Evolutionary conservation across 2,329 filamentous ascomycete species (phyloP).

Genomic region (Didymellaceae sp.): DNA sequence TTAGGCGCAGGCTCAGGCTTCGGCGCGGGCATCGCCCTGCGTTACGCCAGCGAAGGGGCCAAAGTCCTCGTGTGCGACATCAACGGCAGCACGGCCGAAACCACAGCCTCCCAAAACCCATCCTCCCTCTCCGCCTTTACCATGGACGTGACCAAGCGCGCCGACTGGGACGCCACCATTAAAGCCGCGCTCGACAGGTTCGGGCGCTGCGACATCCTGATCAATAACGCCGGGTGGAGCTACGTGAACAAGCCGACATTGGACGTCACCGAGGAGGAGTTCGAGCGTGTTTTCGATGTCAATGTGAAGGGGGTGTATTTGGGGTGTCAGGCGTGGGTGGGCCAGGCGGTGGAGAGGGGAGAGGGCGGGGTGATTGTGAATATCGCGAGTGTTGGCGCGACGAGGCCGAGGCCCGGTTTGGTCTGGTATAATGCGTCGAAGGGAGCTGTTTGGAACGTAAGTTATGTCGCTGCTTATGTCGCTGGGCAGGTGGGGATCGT

Average conservation of each 20-base stretch:
- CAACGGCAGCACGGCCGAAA: conserved; percentile 59
- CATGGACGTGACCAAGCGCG: conserved; percentile 61
- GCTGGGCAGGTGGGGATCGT: not conserved
- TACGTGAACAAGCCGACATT: conserved; percentile 63
- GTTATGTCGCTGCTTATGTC: conserved; percentile 16
- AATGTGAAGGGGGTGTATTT: conserved; percentile 73
- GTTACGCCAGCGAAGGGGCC: conserved; percentile 66
- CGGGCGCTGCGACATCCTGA: conserved; percentile 64
- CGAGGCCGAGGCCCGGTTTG: conserved; percentile 66
- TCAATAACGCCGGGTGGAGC: conserved; percentile 67
- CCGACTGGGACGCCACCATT: conserved; percentile 61
- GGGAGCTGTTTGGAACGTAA: conserved; percentile 66
- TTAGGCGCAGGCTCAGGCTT: conserved; percentile 68
- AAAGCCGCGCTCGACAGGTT: conserved; percentile 60
- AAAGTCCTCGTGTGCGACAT: conserved; percentile 69
- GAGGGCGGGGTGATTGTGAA: conserved; percentile 69
- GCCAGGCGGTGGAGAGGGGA: conserved; percentile 64
- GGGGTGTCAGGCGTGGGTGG: conserved; percentile 65
- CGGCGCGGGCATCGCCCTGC: conserved; percentile 65
- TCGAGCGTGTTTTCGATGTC: conserved; percentile 70
- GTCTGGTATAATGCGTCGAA: conserved; percentile 77
- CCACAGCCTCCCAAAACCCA: conserved; percentile 54
- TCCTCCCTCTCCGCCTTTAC: conserved; percentile 44
- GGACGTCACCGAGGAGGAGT: conserved; percentile 70
- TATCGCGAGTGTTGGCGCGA: conserved; percentile 69